Evolutionary conservation across 306 rosid species (phyloP), one percentile per base, ranked within the genome.

Genomic region (Arachis hypogaea): DNA sequence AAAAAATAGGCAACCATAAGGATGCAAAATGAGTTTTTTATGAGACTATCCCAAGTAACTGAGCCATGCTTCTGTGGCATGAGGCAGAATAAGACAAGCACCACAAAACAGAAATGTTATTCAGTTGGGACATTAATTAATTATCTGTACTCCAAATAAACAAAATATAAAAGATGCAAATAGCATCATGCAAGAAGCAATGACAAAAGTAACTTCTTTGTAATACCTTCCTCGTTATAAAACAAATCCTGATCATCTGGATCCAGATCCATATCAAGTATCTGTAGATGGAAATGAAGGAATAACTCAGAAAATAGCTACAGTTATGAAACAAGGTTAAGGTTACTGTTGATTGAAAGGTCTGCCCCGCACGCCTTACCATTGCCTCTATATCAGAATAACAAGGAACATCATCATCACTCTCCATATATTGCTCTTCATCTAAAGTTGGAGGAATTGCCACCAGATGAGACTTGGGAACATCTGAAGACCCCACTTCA

Each of bases 211-310:
- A 38, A 57, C 36, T 57, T 58, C 54, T 6, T 66, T 62, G 58
- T 12, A 74, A 74, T 91, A 95, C 98, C 99, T 90, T 92, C 93
- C 77, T 87, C 93, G 45, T 81, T 68, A 52, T 77, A 63, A 82
- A 16, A 80, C 41, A 85, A 72, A 76, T 88, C 91, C 38, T 79
- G 89, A 72, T 83, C 97, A 85, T 87, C 90, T 54, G 96, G 97
- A 78, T 88, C 96, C 86, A 95, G 86, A 78, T 95, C 99, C 99
- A 84, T 90, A 77, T 92, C 97, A 88, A 92, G 97, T 79, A 95
- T 78, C 99, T 95, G 91, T 77, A 77, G 71, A 64, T 77, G 69
- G 66, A 60, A 60, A 45, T 51, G 47, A 66, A 49, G 36, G 18
- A 74, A 30, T 16, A 64, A 9, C 46, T 59, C 41, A 49, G 72